phyloP scores from a whole-genome alignment of 2,329 filamentous ascomycete genomes.

The Neonectria punicea region DNA sequence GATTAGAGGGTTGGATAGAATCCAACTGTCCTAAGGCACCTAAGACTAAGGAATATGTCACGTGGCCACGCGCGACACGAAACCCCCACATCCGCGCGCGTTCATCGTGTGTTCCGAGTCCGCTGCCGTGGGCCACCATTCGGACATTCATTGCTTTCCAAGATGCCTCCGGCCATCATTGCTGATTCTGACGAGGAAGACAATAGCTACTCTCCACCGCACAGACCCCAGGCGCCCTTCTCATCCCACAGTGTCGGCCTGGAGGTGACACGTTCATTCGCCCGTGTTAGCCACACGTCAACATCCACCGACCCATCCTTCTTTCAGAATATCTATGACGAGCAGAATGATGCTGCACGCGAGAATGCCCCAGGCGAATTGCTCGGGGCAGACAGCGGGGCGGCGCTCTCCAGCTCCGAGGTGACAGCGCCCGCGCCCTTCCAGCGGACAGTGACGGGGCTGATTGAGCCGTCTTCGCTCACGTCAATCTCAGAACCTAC shows the following conservation, averaged over 20 bases:
- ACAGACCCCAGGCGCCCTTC: constrained; percentile 13
- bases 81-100: constrained; percentile 32
- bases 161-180: constrained; percentile 45
- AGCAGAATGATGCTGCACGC: constrained; percentile 52
- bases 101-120: constrained; percentile 15
- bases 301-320: constrained; percentile 60
- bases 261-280: constrained; percentile 35
- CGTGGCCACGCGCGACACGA: constrained; percentile 35
- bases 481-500: constrained; percentile 45
- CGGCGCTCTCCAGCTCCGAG: constrained; percentile 37
- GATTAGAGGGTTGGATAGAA: not conserved
- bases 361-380: constrained; percentile 31
- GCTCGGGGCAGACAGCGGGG: constrained; percentile 17
- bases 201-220: constrained; percentile 35
- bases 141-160: constrained; percentile 8
- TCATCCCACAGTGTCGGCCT: constrained; percentile 13
- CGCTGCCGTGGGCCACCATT: constrained; percentile 7
- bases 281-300: constrained; percentile 44
- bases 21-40: too few relatives aligned
- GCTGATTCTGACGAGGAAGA: constrained; percentile 55
- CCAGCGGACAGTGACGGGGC: constrained; percentile 41
- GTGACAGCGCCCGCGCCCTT: constrained; percentile 42
- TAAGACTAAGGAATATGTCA: constrained; percentile 15
- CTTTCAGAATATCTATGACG: constrained; percentile 59
- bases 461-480: constrained; percentile 42